These are phyloP conservation scores for Zymoseptoria passerinii DNA, from an alignment of 2,329 filamentous ascomycete species.

Conservation along the genomic window DNA sequence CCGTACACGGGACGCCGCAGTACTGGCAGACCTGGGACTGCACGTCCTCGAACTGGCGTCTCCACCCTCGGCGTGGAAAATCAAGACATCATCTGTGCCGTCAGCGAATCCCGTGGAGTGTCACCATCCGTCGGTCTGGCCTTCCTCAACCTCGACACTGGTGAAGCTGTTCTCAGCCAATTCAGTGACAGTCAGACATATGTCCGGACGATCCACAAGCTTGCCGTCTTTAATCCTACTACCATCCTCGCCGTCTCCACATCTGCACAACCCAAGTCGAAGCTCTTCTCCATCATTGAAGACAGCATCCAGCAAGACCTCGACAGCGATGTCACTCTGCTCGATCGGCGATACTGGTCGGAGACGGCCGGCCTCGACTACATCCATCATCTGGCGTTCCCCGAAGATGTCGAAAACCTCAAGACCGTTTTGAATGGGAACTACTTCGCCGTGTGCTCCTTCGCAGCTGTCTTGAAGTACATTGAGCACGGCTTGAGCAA, in stretches of 20 bases:
- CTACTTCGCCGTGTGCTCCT: conserved; percentile 75
- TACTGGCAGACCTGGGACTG: conserved; percentile 18
- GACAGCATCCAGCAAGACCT: conserved; percentile 57
- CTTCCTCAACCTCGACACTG: conserved; percentile 78
- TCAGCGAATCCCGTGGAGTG: conserved; percentile 80
- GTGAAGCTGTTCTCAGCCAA: conserved; percentile 77
- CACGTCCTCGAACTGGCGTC: conserved; percentile 44
- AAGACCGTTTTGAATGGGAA: conserved; percentile 74
- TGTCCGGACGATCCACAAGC: conserved; percentile 76
- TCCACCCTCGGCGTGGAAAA: conserved; percentile 50
- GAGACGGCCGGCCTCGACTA: conserved; percentile 69
- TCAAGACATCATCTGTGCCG: conserved; percentile 76
- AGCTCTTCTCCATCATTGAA: conserved; percentile 64
- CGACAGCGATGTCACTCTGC: conserved; percentile 46
- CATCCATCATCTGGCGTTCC: conserved; percentile 70
- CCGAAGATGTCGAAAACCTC: conserved; percentile 70
- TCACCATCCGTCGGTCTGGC: conserved; percentile 77
- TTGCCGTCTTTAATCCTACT: conserved; percentile 70
- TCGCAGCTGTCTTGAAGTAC: conserved; percentile 81
- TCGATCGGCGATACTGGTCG: conserved; percentile 77
- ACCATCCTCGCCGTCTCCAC: conserved; percentile 71
- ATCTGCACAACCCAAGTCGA: conserved; percentile 62
- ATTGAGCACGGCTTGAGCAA: conserved; percentile 62
- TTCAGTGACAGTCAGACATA: conserved; percentile 93
- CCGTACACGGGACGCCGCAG: conserved; percentile 18